Base-by-base conservation (phyloP, 2,329 filamentous ascomycete species). In the Venturia effusa region DNA sequence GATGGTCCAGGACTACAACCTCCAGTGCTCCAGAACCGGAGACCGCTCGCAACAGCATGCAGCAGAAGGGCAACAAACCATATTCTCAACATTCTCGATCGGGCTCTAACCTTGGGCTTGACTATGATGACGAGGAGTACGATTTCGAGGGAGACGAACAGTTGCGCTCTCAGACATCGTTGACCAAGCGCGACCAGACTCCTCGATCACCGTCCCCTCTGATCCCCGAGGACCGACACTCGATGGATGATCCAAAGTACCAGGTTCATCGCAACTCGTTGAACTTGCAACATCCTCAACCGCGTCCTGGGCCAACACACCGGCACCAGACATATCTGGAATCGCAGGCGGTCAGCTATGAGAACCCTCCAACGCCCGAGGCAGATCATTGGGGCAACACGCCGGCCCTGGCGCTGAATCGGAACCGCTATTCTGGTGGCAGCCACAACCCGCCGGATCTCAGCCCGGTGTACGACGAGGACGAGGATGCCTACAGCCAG, bases 1-100 rank as follows among this genome's bases (percentile, higher is more conserved):
- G 94, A 54, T 99, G 94, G 94, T 97, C 93, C 0, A 94, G 95
- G 77, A 97, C 93, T 1, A 84, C 63, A 30, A 22, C 92, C 4
- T 96, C 92, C 0, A 96, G 91, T 66, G 86, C 92, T 54, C 87
- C 90, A 55, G 88, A 88, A 69, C 88, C 88, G 48, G 88, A 92
- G 73, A 85, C 71, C 40, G 73, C 88, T 48, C 85, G 84, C 70
- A 90, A 85, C 69, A 81, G 80, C 55, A 72, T 71, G 27, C 80
- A 81, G 59, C 77, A 86, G 79, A 61, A 61, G 22, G 63, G 24
- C 15, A 27, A 86, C 80, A 74, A 87, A 79, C 76, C 86, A 75
- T 74, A 85, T 76, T 81, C 82, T 68, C 74, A 84, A 72, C 75
- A 82, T n/a, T 96, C 92, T 39, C 86, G 88, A 43, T 94, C 91